Evolutionary conservation across 139 green algal genomes (phyloP), one percentile per base, ranked within the genome.

Genomic region (Haematococcus sp.): DNA sequence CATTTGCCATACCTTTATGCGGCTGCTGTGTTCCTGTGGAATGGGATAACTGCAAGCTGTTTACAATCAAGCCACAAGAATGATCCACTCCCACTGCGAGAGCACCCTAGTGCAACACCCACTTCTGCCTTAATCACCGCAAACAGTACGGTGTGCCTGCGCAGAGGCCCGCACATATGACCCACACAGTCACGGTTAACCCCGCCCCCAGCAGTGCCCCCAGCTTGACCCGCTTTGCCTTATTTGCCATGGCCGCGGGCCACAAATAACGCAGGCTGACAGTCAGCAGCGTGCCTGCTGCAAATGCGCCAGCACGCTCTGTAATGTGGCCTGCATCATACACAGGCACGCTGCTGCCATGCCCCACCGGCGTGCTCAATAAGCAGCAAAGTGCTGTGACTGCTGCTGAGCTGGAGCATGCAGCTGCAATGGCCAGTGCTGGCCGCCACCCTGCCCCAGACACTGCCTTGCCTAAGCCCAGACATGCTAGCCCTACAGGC

Each of bases 101-200:
- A 49, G n/a, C n/a, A n/a, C n/a, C n/a, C n/a, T n/a, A n/a, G n/a
- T n/a, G n/a, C n/a, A n/a, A n/a, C n/a, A n/a, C n/a, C n/a, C n/a
- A n/a, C n/a, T n/a, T n/a, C n/a, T n/a, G n/a, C n/a, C 40, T 49
- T 7, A 7, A 11, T 49, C 40, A 49, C 40, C 40, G 40, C 40
- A 49, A 32, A 44, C 78, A 88, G 70, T 85, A 88, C 0, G 79
- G 79, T 23, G 78, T 83, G 17, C 65, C 71, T 27, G 35, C 32
- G 59, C 82, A 88, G 31, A 87, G 65, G 40, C 56, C 70, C 34
- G 59, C 51, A 0, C 30, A 19, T 55, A 81, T n/a, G 16, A 60
- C 66, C 44, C 69, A 34, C 31, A 81, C 30, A 7, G 64, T 28
- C 9, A 28, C 55, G 0, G 73, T 70, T 30, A 52, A 44, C 2